Conservation (phyloP, 1,139 yeast species). For the Citeromyces hawaiiensis region DNA sequence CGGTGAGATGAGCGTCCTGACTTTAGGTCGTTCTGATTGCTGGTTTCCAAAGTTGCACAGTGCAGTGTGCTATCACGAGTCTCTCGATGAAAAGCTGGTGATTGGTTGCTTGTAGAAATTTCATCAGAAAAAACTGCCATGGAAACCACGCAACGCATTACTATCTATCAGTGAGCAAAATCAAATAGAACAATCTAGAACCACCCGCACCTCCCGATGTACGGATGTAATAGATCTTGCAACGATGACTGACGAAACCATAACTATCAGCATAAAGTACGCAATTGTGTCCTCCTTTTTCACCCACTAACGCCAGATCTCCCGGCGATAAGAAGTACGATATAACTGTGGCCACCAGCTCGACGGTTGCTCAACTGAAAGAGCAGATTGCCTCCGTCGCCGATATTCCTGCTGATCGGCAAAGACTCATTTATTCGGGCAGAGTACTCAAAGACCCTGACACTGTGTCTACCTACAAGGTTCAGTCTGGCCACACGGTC, state of each 20-base stretch:
- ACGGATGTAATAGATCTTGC: too few relatives aligned
- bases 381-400: slow-evolving; percentile 43
- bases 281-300: slow-evolving; percentile 3
- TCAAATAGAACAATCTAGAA: too few relatives aligned
- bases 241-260: slow-evolving; percentile 6
- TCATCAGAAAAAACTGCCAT: too few relatives aligned
- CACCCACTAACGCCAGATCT: slow-evolving; percentile 26
- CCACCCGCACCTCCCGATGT: too few relatives aligned
- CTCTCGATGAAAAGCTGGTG: too few relatives aligned
- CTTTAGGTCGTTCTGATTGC: too few relatives aligned
- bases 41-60: too few relatives aligned
- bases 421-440: slow-evolving; percentile 86
- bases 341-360: slow-evolving; percentile 35
- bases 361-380: slow-evolving; percentile 61
- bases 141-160: too few relatives aligned
- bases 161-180: too few relatives aligned
- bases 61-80: too few relatives aligned
- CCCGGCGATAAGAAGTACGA: slow-evolving; percentile 76
- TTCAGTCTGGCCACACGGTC: slow-evolving; percentile 75
- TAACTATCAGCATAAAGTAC: slow-evolving; percentile 12
- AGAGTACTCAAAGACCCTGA: slow-evolving; percentile 82
- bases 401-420: slow-evolving; percentile 60
- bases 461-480: slow-evolving; percentile 60
- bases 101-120: too few relatives aligned
- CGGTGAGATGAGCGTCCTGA: too few relatives aligned